phyloP scores from a whole-genome alignment of 345 rosid species.

The Combretum micranthum region DNA sequence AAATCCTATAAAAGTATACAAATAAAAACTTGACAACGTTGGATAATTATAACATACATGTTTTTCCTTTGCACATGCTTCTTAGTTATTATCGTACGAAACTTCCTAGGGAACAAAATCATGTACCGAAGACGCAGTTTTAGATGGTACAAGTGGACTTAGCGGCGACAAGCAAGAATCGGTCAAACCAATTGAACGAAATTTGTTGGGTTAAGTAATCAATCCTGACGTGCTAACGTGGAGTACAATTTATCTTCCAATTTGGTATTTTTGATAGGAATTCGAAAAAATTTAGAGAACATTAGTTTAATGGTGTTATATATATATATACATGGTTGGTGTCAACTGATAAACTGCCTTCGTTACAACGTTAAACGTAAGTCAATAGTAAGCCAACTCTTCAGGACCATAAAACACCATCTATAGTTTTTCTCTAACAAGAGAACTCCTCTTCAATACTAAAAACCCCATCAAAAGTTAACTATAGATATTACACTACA shows the following conservation, averaged over 20 bases:
- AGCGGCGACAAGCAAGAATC: background rate
- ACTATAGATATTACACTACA: background rate
- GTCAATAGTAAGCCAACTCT: background rate
- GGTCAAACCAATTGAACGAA: slow-evolving; percentile 13
- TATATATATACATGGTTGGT: slow-evolving; percentile 29
- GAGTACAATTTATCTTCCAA: slow-evolving; percentile 26
- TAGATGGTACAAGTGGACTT: too few relatives aligned
- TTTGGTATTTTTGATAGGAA: slow-evolving; percentile 4
- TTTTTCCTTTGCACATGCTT: too few relatives aligned
- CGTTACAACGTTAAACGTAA: background rate
- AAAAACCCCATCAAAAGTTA: background rate
- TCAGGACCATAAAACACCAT: background rate
- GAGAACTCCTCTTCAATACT: background rate
- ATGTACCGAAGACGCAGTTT: too few relatives aligned
- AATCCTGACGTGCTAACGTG: slow-evolving; percentile 31
- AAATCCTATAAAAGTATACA: too few relatives aligned
- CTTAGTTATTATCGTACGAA: too few relatives aligned
- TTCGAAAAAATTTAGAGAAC: background rate
- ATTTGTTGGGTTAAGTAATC: slow-evolving; percentile 76
- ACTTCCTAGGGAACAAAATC: too few relatives aligned
- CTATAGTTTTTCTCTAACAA: background rate
- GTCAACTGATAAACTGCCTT: slow-evolving; percentile 62
- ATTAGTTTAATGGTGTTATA: background rate
- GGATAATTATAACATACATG: too few relatives aligned
- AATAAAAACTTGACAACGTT: too few relatives aligned